Conservation (phyloP, 73 alveolate species). For the Effrenium voratum region DNA sequence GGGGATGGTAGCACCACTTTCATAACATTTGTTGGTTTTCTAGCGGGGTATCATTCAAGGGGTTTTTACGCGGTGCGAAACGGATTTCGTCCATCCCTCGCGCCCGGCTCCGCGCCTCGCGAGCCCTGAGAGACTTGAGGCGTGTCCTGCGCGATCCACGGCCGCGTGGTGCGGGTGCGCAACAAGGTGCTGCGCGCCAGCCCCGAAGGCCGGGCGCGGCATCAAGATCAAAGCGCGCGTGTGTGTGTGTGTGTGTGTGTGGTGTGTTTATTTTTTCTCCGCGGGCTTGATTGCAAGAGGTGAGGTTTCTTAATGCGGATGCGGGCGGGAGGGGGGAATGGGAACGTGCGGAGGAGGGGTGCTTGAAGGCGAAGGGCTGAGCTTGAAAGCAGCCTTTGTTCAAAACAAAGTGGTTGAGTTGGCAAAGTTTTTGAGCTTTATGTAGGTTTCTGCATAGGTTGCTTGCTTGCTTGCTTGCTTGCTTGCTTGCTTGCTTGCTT, state of each 20-base stretch:
- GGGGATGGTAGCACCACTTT: not conserved
- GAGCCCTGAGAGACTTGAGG: slow-evolving; percentile 96
- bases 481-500: no score
- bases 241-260: not conserved
- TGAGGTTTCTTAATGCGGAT: not conserved
- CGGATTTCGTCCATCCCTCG: not conserved
- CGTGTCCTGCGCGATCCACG: slow-evolving; percentile 98
- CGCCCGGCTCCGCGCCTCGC: slow-evolving; percentile 25
- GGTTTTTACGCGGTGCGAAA: not conserved
- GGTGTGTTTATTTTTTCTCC: not conserved
- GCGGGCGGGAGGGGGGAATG: not conserved
- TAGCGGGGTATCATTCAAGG: not conserved
- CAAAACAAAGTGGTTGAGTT: no score
- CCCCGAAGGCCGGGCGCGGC: slow-evolving; percentile 57
- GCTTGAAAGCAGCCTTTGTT: not conserved
- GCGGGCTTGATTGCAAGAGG: not conserved
- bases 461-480: no score
- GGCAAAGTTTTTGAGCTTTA: no score
- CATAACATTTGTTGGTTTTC: not conserved
- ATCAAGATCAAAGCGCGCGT: not conserved
- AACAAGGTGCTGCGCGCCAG: slow-evolving; percentile 94
- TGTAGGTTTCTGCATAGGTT: no score
- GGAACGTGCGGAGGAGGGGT: not conserved
- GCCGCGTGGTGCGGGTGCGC: slow-evolving; percentile 98
- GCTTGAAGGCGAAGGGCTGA: not conserved